These are phyloP conservation scores for Aspergillus taichungensis DNA, from an alignment of 495 filamentous ascomycete species.

Conservation along the genomic window DNA sequence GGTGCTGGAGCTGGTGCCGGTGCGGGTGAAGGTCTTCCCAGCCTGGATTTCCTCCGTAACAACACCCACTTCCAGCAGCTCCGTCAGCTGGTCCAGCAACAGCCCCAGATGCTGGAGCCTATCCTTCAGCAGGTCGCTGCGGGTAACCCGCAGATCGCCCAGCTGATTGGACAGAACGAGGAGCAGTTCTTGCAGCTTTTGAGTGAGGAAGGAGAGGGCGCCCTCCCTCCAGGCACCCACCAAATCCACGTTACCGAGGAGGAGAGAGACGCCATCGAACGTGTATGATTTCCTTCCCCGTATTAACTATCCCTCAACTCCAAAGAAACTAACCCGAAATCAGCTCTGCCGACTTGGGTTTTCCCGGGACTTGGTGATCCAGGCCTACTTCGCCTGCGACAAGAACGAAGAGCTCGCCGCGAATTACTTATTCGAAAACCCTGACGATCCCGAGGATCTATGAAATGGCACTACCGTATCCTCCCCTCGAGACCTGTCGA, in stretches of 20 bases:
- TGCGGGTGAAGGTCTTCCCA: constrained; percentile 54
- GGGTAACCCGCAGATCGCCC: constrained; percentile 88
- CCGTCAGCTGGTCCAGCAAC: constrained; percentile 90
- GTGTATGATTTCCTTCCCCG: constrained; percentile 53
- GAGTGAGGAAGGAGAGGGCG: constrained; percentile 70
- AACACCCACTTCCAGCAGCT: constrained; percentile 98
- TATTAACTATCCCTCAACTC: neutral
- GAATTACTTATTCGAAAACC: constrained; percentile 96
- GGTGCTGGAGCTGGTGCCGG: constrained; percentile 43
- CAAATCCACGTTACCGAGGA: constrained; percentile 89
- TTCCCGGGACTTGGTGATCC: constrained; percentile 84
- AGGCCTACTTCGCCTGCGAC: constrained; percentile 98
- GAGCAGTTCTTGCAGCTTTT: constrained; percentile 87
- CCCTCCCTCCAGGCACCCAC: constrained; percentile 79
- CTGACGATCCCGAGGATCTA: constrained; percentile 71
- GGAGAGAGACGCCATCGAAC: constrained; percentile 92
- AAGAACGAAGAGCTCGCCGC: constrained; percentile 98
- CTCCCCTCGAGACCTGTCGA: neutral
- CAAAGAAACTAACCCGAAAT: constrained; percentile 24
- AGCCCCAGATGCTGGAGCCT: constrained; percentile 95
- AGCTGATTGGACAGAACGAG: constrained; percentile 79
- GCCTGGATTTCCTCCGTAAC: constrained; percentile 89
- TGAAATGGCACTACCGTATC: constrained; percentile 5
- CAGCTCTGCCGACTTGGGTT: constrained; percentile 89
- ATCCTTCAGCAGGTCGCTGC: constrained; percentile 94